Evolutionary conservation across 352 stramenopile genomes (phyloP).

Genomic region (Phytophthora megakarya): DNA sequence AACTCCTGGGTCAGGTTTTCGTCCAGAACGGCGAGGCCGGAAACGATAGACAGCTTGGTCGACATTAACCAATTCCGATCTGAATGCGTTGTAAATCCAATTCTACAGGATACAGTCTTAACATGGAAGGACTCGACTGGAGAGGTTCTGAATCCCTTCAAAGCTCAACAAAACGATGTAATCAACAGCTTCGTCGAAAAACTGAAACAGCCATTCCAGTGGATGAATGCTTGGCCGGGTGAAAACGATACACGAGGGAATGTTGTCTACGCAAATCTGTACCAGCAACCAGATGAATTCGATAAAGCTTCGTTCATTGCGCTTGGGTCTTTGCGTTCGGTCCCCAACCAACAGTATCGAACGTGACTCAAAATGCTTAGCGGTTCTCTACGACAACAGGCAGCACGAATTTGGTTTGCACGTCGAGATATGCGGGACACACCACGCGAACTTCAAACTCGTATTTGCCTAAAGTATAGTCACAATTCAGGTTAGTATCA

Average conservation of each 20-base stretch:
- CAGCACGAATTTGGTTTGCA: slow-evolving; percentile 45
- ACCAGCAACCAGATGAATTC: slow-evolving; percentile 20
- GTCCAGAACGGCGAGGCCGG: no score
- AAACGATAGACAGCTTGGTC: no score
- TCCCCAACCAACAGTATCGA: slow-evolving; percentile 46
- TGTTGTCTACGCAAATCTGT: slow-evolving; percentile 44
- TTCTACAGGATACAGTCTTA: slow-evolving; percentile 16
- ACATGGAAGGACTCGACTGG: slow-evolving; percentile 36
- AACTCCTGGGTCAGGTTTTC: slow-evolving; percentile 16
- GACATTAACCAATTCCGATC: no score
- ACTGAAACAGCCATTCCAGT: slow-evolving; percentile 39
- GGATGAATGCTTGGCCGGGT: slow-evolving; percentile 49
- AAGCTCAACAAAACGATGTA: slow-evolving; percentile 24
- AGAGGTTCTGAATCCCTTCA: slow-evolving; percentile 52
- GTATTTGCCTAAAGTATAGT: slow-evolving; percentile 54
- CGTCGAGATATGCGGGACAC: slow-evolving; percentile 66
- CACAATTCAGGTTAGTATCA: background rate
- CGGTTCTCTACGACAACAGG: slow-evolving; percentile 49
- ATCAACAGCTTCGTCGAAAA: slow-evolving; percentile 42
- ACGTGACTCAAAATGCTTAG: slow-evolving; percentile 17
- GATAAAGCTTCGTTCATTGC: slow-evolving; percentile 31
- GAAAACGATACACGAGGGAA: slow-evolving; percentile 44
- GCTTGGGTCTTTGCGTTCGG: slow-evolving; percentile 41
- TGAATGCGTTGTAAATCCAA: slow-evolving; percentile 50
- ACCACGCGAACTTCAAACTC: slow-evolving; percentile 79